Percentiles rank a stretch among this genome's conserved stretches.
phyloP scores from a whole-genome alignment of 2,329 filamentous ascomycete species.

The Colletotrichum godetiae region DNA sequence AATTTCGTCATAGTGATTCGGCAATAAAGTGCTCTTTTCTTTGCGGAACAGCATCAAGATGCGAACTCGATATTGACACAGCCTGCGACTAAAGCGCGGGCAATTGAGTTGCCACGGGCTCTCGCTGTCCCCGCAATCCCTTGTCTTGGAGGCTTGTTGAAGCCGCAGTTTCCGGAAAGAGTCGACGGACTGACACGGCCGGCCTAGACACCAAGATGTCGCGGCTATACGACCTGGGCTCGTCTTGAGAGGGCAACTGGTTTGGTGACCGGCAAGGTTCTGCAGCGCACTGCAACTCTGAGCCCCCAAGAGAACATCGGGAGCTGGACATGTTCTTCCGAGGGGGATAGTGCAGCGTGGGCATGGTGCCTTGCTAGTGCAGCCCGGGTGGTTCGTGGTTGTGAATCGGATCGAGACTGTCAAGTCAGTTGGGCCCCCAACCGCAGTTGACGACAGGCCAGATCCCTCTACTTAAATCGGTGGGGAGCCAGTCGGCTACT shows the following conservation, averaged over 20 bases:
- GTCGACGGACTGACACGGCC: neutral
- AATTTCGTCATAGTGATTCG: neutral
- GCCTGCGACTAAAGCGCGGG: conserved; percentile 1
- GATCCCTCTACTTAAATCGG: conserved; percentile 5
- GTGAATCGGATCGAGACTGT: neutral
- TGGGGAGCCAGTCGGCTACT: conserved; percentile 2
- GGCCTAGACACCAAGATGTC: conserved; percentile 7
- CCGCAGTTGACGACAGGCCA: conserved; percentile 1
- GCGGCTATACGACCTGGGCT: conserved; percentile 8
- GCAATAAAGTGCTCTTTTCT: neutral
- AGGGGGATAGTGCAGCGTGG: conserved; percentile 5
- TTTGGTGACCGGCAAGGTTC: neutral
- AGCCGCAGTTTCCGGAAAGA: conserved; percentile 17
- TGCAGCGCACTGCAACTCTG: conserved; percentile 14
- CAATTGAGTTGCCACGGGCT: neutral
- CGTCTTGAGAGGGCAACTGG: neutral
- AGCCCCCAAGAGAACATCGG: neutral
- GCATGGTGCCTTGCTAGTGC: neutral
- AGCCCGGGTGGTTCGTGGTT: neutral
- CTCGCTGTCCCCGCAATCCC: neutral
- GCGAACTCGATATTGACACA: neutral
- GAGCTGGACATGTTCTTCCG: conserved; percentile 19
- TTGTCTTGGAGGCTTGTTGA: conserved; percentile 7
- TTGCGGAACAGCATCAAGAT: neutral
- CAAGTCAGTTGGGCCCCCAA: conserved; percentile 12